Conservation (phyloP, 2,329 filamentous ascomycete species). For the Colletotrichum eremochloae region DNA sequence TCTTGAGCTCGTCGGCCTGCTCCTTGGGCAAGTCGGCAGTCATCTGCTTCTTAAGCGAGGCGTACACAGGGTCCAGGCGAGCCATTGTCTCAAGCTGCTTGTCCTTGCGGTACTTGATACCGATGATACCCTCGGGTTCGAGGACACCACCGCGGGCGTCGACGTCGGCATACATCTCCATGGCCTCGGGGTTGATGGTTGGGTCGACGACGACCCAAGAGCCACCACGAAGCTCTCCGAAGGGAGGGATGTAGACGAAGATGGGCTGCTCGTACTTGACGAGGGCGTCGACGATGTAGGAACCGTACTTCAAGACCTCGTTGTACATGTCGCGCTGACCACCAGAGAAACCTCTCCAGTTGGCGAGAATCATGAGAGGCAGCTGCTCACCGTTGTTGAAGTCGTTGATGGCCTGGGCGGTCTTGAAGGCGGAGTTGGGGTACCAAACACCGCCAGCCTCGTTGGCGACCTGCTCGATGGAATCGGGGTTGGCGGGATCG, state of each 20-base stretch:
- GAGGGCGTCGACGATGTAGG: conserved; percentile 97
- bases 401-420: conserved; percentile 96
- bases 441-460: conserved; percentile 99
- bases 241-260: conserved; percentile 98
- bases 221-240: conserved; percentile 96
- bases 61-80: conserved; percentile 88
- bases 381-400: conserved; percentile 99
- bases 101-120: conserved; percentile 98
- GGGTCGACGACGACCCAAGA: conserved; percentile 99
- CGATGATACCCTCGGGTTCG: conserved; percentile 97
- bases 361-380: conserved; percentile 98
- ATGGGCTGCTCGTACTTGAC: conserved; percentile 99
- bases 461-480: conserved; percentile 92
- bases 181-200: conserved; percentile 94
- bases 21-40: conserved; percentile 78
- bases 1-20: conserved; percentile 82
- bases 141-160: conserved; percentile 96
- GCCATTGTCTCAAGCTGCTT: conserved; percentile 98
- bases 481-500: conserved; percentile 97
- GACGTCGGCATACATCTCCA: conserved; percentile 99
- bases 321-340: conserved; percentile 99
- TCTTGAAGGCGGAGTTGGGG: conserved; percentile 99
- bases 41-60: conserved; percentile 84
- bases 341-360: conserved; percentile 99
- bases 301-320: conserved; percentile 99